phyloP scores from a whole-genome alignment of 2,329 filamentous ascomycete species.

The Pseudogymnoascus sp. region DNA sequence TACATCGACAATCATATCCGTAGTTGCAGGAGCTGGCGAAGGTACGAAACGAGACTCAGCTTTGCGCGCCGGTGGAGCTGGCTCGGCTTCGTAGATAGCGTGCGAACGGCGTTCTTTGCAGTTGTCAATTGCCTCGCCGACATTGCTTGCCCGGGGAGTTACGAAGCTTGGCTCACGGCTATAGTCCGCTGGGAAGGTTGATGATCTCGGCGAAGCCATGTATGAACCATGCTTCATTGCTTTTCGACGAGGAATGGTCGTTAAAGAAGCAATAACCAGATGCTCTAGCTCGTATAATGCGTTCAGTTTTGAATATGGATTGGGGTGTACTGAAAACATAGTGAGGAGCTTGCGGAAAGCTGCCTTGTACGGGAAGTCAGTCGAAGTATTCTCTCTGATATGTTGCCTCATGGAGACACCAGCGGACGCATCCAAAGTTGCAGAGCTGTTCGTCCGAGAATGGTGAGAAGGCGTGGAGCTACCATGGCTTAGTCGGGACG shows the following conservation, averaged over 20 bases:
- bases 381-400: conserved; percentile 20
- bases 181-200: conserved; percentile 5
- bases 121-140: conserved; percentile 64
- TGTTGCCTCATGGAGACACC: neutral
- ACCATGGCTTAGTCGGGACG: neutral
- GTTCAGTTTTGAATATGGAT: conserved; percentile 78
- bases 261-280: conserved; percentile 70
- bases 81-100: conserved; percentile 38
- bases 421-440: conserved; percentile 10
- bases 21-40: conserved; percentile 24
- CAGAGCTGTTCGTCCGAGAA: conserved; percentile 7
- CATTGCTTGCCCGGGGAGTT: conserved; percentile 36
- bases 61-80: conserved; percentile 54
- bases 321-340: conserved; percentile 84
- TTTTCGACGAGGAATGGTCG: conserved; percentile 21
- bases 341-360: conserved; percentile 73
- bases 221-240: neutral
- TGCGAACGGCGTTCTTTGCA: conserved; percentile 62
- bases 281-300: conserved; percentile 76
- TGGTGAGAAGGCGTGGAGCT: neutral
- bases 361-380: conserved; percentile 70
- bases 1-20: conserved; percentile 54
- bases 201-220: conserved; percentile 1
- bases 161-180: conserved; percentile 2
- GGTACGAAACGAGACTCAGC: conserved; percentile 37